phyloP scores from a whole-genome alignment of 139 green algal genomes.

The Chlorella sp. region DNA sequence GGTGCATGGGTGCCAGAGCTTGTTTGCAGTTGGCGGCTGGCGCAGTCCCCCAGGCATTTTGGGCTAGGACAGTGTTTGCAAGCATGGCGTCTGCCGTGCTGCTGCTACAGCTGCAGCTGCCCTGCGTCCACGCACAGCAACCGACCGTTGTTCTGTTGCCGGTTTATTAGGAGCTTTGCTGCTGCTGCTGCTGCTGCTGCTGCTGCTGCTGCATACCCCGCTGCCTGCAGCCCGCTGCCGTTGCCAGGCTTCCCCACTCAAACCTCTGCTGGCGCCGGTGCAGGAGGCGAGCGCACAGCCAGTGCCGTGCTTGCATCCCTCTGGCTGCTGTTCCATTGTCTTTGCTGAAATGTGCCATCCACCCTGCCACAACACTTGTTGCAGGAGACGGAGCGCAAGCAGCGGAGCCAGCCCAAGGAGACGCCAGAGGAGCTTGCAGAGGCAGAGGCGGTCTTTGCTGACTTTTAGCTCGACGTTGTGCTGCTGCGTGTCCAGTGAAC shows the following conservation, averaged over 20 bases:
- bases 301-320: background rate
- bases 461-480: conserved; percentile 63
- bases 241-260: too few species aligned
- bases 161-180: too few species aligned
- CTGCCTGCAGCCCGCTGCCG: too few species aligned
- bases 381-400: conserved; percentile 59
- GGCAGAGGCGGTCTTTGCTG: conserved; percentile 84
- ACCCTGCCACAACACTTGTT: background rate
- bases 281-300: background rate
- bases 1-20: too few species aligned
- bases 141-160: too few species aligned
- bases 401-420: conserved; percentile 71
- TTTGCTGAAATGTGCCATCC: too few species aligned
- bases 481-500: background rate
- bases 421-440: conserved; percentile 82
- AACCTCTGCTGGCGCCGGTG: too few species aligned
- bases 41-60: too few species aligned
- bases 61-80: background rate
- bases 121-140: too few species aligned
- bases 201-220: too few species aligned
- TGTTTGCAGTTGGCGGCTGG: background rate
- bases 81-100: background rate
- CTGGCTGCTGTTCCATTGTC: background rate
- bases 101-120: too few species aligned
- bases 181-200: too few species aligned